Evolutionary conservation across 305 asterid species (phyloP).

Genomic region (Fraxinus paxiana): DNA sequence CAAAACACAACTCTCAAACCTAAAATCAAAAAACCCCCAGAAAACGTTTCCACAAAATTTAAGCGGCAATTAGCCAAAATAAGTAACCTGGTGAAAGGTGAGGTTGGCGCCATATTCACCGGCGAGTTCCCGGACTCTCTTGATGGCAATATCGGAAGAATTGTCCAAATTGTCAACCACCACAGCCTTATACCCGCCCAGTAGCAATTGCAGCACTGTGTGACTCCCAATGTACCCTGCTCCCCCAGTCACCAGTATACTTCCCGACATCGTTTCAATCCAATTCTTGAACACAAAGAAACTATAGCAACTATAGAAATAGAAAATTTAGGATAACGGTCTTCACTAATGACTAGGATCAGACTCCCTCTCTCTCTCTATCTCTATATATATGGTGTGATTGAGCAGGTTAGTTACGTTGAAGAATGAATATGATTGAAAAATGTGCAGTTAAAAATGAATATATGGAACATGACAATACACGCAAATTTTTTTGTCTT

Average conservation of each 20-base stretch:
- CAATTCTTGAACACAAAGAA: background rate
- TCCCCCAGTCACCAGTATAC: constrained; percentile 84
- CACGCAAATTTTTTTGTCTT: background rate
- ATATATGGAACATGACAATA: background rate
- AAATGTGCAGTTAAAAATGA: too few species aligned
- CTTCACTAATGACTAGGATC: background rate
- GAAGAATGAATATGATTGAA: too few species aligned
- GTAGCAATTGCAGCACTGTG: constrained; percentile 78
- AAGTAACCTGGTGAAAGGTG: constrained; percentile 62
- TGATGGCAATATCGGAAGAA: constrained; percentile 61
- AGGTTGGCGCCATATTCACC: constrained; percentile 57
- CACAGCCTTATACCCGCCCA: constrained; percentile 65
- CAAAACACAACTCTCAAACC: background rate
- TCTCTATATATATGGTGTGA: background rate
- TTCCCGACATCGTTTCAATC: constrained; percentile 48
- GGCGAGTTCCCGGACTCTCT: constrained; percentile 78
- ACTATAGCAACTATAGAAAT: background rate
- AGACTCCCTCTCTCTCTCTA: too few species aligned
- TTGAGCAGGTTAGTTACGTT: too few species aligned
- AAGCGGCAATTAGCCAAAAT: background rate
- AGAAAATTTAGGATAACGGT: background rate
- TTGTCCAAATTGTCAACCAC: constrained; percentile 90
- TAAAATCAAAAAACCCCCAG: background rate
- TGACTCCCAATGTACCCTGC: constrained; percentile 95
- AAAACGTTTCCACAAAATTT: background rate